phyloP scores from a whole-genome alignment of 306 rosid genomes.

The Canavalia gladiata region DNA sequence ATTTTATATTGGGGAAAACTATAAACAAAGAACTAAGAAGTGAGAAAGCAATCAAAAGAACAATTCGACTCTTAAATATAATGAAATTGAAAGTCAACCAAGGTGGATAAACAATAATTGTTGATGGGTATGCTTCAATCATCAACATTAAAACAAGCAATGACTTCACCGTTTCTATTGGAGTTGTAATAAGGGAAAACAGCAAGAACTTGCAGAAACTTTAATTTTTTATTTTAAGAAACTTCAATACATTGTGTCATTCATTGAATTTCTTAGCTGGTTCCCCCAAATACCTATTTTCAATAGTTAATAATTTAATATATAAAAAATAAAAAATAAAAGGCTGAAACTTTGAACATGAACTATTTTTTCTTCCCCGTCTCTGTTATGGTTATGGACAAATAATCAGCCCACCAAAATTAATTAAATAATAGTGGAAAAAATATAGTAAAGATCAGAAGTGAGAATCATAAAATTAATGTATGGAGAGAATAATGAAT shows the following conservation, averaged over 20 bases:
- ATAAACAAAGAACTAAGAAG: constrained; percentile 1
- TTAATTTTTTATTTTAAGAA: constrained; percentile 12
- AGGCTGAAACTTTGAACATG: constrained; percentile 14
- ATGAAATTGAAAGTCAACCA: constrained; percentile 41
- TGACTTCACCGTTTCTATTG: constrained; percentile 12
- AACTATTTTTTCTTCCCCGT: constrained; percentile 14
- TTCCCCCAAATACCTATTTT: constrained; percentile 4
- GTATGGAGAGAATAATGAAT: neutral
- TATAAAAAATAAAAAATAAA: neutral
- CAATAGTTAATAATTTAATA: neutral
- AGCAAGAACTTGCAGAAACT: constrained; percentile 41
- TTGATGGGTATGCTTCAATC: constrained; percentile 38
- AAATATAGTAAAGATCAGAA: neutral
- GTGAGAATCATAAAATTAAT: neutral
- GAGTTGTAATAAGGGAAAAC: neutral
- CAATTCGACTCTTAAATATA: constrained; percentile 25
- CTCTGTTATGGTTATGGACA: neutral
- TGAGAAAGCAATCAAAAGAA: constrained; percentile 41
- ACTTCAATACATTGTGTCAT: constrained; percentile 45
- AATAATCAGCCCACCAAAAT: constrained; percentile 24
- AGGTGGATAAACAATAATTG: constrained; percentile 42
- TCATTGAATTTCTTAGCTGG: constrained; percentile 43
- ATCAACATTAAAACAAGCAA: constrained; percentile 29
- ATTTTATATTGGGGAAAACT: neutral
- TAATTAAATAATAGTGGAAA: neutral